Conservation (phyloP, 805 yeast genomes). For the Spathaspora arborariae region DNA sequence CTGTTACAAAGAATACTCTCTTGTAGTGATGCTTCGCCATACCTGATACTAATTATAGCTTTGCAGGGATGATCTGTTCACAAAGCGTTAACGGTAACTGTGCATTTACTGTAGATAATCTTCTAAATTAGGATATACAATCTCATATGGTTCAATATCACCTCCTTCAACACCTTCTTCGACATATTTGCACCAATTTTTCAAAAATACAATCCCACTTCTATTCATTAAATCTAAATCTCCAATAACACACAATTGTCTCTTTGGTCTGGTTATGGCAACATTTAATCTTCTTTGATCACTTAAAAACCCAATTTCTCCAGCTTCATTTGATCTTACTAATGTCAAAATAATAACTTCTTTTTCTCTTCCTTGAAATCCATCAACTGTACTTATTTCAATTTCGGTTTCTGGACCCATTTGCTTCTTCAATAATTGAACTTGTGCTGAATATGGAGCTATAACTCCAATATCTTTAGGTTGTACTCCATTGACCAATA, state of each 20-base stretch:
- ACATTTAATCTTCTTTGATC: conserved; percentile 85
- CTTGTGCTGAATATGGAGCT: conserved; percentile 90
- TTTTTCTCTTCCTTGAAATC: conserved; percentile 95
- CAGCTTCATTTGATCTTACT: conserved; percentile 71
- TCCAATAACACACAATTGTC: conserved; percentile 83
- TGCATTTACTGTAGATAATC: conserved; percentile 15
- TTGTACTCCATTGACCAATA: conserved; percentile 51
- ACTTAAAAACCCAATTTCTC: conserved; percentile 76
- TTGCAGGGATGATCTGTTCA: background rate
- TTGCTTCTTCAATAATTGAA: conserved; percentile 50
- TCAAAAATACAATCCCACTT: conserved; percentile 46
- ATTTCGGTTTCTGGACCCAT: conserved; percentile 24
- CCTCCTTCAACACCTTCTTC: conserved; percentile 36
- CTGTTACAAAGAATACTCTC: no score
- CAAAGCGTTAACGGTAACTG: no score
- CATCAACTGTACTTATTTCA: conserved; percentile 90
- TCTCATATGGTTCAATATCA: conserved; percentile 44
- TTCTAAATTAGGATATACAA: conserved; percentile 55
- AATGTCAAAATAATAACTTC: conserved; percentile 76
- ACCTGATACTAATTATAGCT: background rate
- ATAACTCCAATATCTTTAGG: conserved; percentile 73
- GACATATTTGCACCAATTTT: conserved; percentile 66
- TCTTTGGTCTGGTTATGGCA: conserved; percentile 85
- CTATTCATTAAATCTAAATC: conserved; percentile 66
- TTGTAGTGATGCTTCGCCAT: no score